A percentile compares a stretch with the other conserved stretches of the same genome.
These are phyloP conservation scores for Pichia sp. DNA, from an alignment of 1,139 yeast species.

Conservation along the genomic window DNA sequence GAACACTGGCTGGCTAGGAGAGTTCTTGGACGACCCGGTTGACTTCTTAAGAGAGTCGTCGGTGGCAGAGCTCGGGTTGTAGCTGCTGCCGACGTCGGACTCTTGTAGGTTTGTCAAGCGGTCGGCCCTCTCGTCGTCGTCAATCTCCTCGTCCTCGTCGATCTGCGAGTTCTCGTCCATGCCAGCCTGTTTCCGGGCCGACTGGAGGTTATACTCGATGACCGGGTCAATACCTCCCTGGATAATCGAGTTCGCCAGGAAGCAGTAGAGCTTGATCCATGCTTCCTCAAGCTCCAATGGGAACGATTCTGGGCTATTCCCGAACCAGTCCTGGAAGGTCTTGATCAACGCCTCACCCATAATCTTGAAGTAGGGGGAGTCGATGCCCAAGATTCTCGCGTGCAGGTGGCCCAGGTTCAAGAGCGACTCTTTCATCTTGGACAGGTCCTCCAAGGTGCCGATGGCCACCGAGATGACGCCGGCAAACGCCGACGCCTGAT, in stretches of 20 bases:
- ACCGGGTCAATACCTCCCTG: constrained; percentile 35
- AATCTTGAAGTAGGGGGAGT: constrained; percentile 64
- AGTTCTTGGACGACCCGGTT: constrained; percentile 2
- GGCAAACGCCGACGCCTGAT: constrained; percentile 67
- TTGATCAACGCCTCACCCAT: constrained; percentile 77
- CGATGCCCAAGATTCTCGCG: constrained; percentile 69
- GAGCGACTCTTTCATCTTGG: constrained; percentile 55
- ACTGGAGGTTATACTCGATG: constrained; percentile 25
- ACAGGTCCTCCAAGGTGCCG: constrained; percentile 33
- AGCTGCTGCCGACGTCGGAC: constrained; percentile 1
- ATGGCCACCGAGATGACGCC: constrained; percentile 46
- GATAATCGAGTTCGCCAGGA: constrained; percentile 52
- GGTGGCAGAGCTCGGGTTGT: constrained; percentile 3
- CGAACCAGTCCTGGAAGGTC: constrained; percentile 65
- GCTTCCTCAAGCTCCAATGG: constrained; percentile 53
- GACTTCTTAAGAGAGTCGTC: constrained; percentile 7
- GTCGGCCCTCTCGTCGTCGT: constrained; percentile 10
- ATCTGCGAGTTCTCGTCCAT: constrained; percentile 3
- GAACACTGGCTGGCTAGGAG: constrained; percentile 5
- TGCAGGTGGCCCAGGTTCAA: constrained; percentile 69
- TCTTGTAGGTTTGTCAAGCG: neutral
- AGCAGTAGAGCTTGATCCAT: constrained; percentile 65
- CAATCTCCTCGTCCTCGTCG: constrained; percentile 14
- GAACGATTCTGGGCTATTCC: constrained; percentile 32
- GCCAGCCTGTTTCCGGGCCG: constrained; percentile 5